phyloP scores from a whole-genome alignment of 345 rosid genomes.

The Noccaea bulbosa region DNA sequence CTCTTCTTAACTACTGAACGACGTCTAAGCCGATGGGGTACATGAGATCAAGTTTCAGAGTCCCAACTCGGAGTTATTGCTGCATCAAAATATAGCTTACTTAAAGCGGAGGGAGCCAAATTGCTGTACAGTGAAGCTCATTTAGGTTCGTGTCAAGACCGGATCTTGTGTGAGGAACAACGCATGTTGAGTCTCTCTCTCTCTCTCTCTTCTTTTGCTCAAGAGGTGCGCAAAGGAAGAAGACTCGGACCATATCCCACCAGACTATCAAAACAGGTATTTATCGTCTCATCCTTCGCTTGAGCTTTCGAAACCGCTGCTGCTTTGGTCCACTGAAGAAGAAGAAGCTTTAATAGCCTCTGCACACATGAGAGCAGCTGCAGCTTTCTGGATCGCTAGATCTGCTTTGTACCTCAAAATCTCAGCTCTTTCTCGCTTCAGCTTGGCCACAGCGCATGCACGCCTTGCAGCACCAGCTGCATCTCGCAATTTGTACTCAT shows the following conservation, averaged over 20 bases:
- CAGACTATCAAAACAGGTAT: constrained; percentile 23
- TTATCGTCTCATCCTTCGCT: constrained; percentile 34
- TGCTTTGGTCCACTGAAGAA: constrained; percentile 50
- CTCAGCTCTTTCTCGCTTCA: constrained; percentile 83
- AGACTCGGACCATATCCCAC: not conserved
- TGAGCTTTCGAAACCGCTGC: constrained; percentile 27
- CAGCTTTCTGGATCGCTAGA: constrained; percentile 89
- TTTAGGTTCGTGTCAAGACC: constrained; percentile 32
- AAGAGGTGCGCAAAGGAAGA: constrained; percentile 7
- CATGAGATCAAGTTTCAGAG: constrained; percentile 42
- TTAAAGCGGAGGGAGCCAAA: constrained; percentile 19
- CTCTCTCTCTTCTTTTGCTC: constrained; percentile 23
- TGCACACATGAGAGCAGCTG: constrained; percentile 81
- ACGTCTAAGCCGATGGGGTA: constrained; percentile 45
- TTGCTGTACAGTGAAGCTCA: constrained; percentile 39
- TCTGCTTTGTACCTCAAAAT: constrained; percentile 79
- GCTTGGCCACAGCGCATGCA: constrained; percentile 65
- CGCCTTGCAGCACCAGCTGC: constrained; percentile 81
- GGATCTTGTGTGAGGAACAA: constrained; percentile 24
- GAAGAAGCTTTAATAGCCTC: constrained; percentile 77
- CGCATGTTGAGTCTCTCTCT: constrained; percentile 15
- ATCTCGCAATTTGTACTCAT: constrained; percentile 69
- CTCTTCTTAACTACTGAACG: constrained; percentile 40
- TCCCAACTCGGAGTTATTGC: constrained; percentile 38
- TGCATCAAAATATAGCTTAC: constrained; percentile 45